A percentile compares a stretch with the other conserved stretches of the same genome.
These are phyloP conservation scores for Mortierella sp. DNA, from an alignment of 371 early-diverging fungal genomes.

Conservation along the genomic window DNA sequence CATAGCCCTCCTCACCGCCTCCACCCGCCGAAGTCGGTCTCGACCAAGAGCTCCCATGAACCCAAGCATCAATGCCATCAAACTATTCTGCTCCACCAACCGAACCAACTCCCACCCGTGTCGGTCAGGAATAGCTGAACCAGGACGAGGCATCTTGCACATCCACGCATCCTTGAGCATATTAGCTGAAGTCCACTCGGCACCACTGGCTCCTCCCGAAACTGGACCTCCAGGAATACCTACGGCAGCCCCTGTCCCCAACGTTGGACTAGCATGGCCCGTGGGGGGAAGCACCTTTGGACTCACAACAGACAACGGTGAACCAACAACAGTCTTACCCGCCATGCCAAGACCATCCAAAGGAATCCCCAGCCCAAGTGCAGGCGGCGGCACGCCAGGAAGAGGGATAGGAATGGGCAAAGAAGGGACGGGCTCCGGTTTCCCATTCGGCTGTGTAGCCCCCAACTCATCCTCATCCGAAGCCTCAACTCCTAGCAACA, in stretches of 20 bases:
- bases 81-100: constrained; percentile 72
- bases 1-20: constrained; percentile 23
- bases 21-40: constrained; percentile 44
- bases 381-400: constrained; percentile 19
- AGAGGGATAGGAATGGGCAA: constrained; percentile 11
- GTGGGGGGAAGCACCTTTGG: background rate
- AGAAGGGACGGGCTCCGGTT: constrained; percentile 13
- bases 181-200: background rate
- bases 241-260: constrained; percentile 30
- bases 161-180: constrained; percentile 44
- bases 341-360: constrained; percentile 22
- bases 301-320: constrained; percentile 6
- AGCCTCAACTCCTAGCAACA: constrained; percentile 59
- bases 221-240: constrained; percentile 20
- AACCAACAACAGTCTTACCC: constrained; percentile 4
- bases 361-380: constrained; percentile 39
- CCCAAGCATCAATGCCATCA: constrained; percentile 69
- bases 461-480: constrained; percentile 64
- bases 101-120: constrained; percentile 69
- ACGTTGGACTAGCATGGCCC: constrained; percentile 32
- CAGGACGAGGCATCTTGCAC: constrained; percentile 54
- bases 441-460: constrained; percentile 22
- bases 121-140: constrained; percentile 54
- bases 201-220: background rate
- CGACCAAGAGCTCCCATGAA: constrained; percentile 61